These are phyloP conservation scores for Viola pubescens DNA, from an alignment of 441 rosid genomes.

Conservation along the genomic window DNA sequence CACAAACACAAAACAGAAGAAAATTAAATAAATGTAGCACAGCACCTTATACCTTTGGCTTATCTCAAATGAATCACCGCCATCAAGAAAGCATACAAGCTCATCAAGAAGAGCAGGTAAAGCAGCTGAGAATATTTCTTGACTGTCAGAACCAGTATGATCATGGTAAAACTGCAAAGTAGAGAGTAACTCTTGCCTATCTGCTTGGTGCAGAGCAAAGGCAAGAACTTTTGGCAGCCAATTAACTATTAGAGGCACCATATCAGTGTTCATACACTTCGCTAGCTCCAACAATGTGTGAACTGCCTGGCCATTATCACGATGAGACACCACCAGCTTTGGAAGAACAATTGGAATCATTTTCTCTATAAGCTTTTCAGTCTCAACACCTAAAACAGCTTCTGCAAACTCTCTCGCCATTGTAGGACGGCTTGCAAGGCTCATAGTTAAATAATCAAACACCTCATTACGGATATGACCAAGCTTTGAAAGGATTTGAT, in stretches of 20 bases:
- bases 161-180: conserved; percentile 80
- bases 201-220: conserved; percentile 73
- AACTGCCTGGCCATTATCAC: conserved; percentile 57
- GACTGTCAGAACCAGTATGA: conserved; percentile 79
- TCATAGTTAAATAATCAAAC: conserved; percentile 59
- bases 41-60: conserved; percentile 55
- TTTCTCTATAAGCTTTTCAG: conserved; percentile 60
- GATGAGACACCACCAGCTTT: conserved; percentile 80
- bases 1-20: too few species aligned
- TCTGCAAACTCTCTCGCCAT: conserved; percentile 92
- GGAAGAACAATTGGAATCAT: conserved; percentile 93
- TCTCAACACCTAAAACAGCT: conserved; percentile 74
- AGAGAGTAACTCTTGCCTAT: conserved; percentile 56
- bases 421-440: conserved; percentile 56
- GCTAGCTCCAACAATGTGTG: conserved; percentile 63
- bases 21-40: background rate
- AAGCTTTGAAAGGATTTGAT: conserved; percentile 49
- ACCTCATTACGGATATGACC: conserved; percentile 57
- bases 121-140: conserved; percentile 94
- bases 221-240: conserved; percentile 98
- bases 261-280: conserved; percentile 60
- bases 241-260: conserved; percentile 71
- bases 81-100: conserved; percentile 85
- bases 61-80: conserved; percentile 65
- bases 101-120: conserved; percentile 94